Percentiles rank a stretch among this genome's conserved stretches.
Evolutionary conservation across 805 yeast species (phyloP).

Genomic region (Kazachstania martiniae): DNA sequence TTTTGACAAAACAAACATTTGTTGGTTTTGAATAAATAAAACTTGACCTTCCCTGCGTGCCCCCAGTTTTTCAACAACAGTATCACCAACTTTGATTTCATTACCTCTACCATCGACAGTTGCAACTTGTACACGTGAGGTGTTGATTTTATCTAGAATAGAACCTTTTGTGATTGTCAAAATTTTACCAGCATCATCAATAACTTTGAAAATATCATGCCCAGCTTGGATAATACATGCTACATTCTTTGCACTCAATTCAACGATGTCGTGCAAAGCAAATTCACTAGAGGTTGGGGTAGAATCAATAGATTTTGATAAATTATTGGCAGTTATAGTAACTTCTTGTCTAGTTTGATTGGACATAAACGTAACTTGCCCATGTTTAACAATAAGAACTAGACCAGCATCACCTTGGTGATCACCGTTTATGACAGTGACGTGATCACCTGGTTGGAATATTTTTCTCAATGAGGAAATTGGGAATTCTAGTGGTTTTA

Average conservation of each 20-base stretch:
- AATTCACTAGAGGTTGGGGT: conserved; percentile 66
- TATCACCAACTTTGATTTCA: conserved; percentile 81
- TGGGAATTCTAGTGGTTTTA: conserved; percentile 65
- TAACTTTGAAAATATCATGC: conserved; percentile 69
- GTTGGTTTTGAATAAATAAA: conserved; percentile 73
- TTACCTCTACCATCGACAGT: conserved; percentile 81
- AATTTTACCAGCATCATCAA: conserved; percentile 73
- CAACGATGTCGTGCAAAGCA: conserved; percentile 82
- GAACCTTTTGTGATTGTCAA: conserved; percentile 65
- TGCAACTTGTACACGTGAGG: conserved; percentile 64
- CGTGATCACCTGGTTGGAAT: conserved; percentile 88
- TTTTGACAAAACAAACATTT: conserved; percentile 70
- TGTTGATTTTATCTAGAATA: conserved; percentile 68
- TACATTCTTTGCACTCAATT: conserved; percentile 71
- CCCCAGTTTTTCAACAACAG: conserved; percentile 75
- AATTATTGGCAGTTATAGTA: conserved; percentile 83
- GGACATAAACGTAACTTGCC: conserved; percentile 80
- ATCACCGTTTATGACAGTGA: conserved; percentile 82
- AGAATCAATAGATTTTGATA: conserved; percentile 86
- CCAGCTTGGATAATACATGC: conserved; percentile 89
- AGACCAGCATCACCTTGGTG: conserved; percentile 91
- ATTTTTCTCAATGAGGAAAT: conserved; percentile 71
- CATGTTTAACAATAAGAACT: conserved; percentile 71
- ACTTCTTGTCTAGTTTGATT: conserved; percentile 84
- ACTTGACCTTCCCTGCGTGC: conserved; percentile 85